Conservation (phyloP, 2,329 filamentous ascomycete species). For the Hawksworthiomyces lignivorus region DNA sequence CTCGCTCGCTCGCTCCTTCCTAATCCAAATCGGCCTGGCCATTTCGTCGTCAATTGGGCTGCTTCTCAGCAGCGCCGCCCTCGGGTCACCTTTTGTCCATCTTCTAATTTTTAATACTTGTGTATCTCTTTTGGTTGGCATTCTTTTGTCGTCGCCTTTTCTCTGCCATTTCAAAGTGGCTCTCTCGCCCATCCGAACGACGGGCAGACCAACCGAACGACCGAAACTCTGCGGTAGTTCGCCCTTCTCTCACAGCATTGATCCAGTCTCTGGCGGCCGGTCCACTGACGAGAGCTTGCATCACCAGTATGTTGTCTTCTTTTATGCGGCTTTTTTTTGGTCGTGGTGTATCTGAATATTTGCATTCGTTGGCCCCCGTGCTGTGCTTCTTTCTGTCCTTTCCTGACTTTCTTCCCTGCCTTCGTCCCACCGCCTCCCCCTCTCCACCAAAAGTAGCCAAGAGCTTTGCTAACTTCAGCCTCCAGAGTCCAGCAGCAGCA, state of each 20-base stretch:
- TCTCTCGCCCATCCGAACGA: no score
- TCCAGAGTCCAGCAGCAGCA: no score
- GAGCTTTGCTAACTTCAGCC: no score
- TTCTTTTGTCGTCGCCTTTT: background rate
- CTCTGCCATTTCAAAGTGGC: background rate
- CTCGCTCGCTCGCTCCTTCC: conserved; percentile 11
- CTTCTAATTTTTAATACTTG: background rate
- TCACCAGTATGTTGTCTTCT: background rate
- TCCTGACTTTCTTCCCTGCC: no score
- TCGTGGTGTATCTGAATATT: no score
- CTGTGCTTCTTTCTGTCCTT: no score
- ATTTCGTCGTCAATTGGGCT: conserved; percentile 13
- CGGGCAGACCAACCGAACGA: no score
- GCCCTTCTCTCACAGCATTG: no score
- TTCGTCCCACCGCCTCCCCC: no score
- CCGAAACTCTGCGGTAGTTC: no score
- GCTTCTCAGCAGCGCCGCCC: conserved; percentile 10
- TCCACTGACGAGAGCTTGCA: conserved; percentile 1
- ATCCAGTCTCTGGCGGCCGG: conserved; percentile 3
- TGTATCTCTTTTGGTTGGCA: background rate
- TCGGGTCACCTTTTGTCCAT: background rate
- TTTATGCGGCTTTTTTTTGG: background rate
- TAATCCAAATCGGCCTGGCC: conserved; percentile 8
- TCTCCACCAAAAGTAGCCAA: no score
- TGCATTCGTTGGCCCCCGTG: no score